Evolutionary conservation across 306 rosid genomes (phyloP).

Genomic region (Trifolium repens): DNA sequence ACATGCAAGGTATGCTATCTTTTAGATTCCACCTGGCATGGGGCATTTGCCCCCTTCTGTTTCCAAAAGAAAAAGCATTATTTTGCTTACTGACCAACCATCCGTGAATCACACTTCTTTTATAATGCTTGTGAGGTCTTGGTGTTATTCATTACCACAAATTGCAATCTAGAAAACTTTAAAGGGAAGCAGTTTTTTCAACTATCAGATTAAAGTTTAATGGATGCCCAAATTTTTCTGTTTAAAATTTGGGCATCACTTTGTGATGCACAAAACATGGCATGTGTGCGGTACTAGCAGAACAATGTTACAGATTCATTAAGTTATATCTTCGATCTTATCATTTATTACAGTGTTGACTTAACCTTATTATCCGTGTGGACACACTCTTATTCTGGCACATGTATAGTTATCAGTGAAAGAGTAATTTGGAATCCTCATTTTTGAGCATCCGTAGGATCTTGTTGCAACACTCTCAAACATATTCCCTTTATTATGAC

Average conservation of each 20-base stretch:
- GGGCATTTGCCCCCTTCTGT: neutral
- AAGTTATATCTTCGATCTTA: neutral
- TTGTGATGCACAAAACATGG: neutral
- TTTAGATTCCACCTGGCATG: conserved; percentile 31
- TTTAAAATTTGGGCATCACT: neutral
- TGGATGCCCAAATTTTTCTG: neutral
- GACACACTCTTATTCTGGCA: neutral
- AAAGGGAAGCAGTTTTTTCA: conserved; percentile 2
- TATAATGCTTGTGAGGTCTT: conserved; percentile 17
- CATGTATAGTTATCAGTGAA: neutral
- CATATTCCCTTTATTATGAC: conserved; percentile 14
- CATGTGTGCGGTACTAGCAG: neutral
- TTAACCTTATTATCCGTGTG: neutral
- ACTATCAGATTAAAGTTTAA: neutral
- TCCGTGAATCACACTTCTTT: neutral
- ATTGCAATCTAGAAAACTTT: neutral
- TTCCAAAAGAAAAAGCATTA: neutral
- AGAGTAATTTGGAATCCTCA: neutral
- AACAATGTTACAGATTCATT: neutral
- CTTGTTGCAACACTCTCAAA: neutral
- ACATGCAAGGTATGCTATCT: conserved; percentile 69
- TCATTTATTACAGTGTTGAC: neutral
- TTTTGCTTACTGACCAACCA: neutral
- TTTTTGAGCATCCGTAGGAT: neutral
- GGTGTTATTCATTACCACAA: conserved; percentile 17